Evolutionary conservation across 306 rosid species (phyloP), one percentile per base, ranked within the genome.

Genomic region (Amphicarpaea edgeworthii): DNA sequence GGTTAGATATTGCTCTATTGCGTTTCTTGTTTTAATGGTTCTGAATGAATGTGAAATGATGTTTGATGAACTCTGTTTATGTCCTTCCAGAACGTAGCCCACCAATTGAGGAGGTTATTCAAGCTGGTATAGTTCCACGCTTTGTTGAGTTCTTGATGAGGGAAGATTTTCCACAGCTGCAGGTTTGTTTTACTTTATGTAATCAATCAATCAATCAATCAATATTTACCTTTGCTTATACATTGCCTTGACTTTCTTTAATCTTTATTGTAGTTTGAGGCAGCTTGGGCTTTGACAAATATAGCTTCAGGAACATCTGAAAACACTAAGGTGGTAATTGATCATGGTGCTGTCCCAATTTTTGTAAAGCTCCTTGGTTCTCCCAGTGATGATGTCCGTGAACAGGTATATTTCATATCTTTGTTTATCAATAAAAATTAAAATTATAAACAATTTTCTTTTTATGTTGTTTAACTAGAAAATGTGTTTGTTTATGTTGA

Each of bases 271-370:
- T 87, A 90, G 97, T 92, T 92, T 77, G 97, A 92, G 78, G 96
- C 97, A 23, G 96, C 97, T 67, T 92, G 97, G 96, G 97, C 97
- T 74, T 87, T 92, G 72, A 93, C 97, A 40, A 93, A 93, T 77
- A 93, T 93, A 70, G 98, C 97, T 32, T 93, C 97, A 53, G 98
- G 98, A 73, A 91, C 98, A 72, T 93, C 98, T 63, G 97, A 93
- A 51, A 84, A 93, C 84, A 93, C 98, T 3, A 91, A 85, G 84
- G 96, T 93, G 55, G 97, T 93, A 15, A 91, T 93, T 53, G 98
- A 90, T 69, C 92, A 86, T 0, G 94, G 96, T 16, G 98, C 98
- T 78, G 91, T 93, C 54, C 98, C 97, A 1, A 88, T 91, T 51
- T 93, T 93, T 83, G 94, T 93, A 14, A 86, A 87, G 77, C 96